A percentile compares a stretch with the other conserved stretches of the same genome.
These are phyloP conservation scores for Luffa aegyptiaca DNA, from an alignment of 306 rosid genomes.

Conservation along the genomic window DNA sequence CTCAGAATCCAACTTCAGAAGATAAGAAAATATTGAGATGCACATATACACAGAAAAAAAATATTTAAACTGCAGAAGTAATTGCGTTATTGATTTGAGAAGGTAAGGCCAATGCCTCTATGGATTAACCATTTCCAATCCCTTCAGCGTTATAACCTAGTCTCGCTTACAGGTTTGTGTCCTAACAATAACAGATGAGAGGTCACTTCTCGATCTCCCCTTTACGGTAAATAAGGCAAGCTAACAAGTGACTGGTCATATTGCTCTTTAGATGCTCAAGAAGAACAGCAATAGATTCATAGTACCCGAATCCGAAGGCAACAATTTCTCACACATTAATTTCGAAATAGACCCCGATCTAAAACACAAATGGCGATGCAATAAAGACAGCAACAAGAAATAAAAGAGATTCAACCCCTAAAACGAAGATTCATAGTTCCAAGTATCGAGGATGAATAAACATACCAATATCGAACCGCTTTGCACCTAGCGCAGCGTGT, in stretches of 20 bases:
- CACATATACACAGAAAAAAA: not conserved
- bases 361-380: not conserved
- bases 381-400: not conserved
- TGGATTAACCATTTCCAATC: not conserved
- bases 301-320: not conserved
- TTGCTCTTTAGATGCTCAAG: not conserved
- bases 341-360: not conserved
- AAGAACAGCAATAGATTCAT: not conserved
- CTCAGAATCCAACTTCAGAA: not conserved
- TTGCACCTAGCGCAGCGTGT: constrained; percentile 76
- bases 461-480: constrained; percentile 84
- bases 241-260: not conserved
- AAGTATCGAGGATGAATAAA: not conserved
- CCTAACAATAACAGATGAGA: not conserved
- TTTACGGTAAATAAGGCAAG: not conserved
- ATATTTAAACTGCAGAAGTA: not conserved
- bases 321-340: not conserved
- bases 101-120: not conserved
- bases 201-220: not conserved
- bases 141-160: not conserved
- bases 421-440: not conserved
- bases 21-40: not conserved
- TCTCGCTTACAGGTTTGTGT: not conserved
- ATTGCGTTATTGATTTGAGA: not conserved
- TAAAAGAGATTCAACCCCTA: not conserved